phyloP scores from a whole-genome alignment of 2,329 filamentous ascomycete species.

The Phialophora tarda region DNA sequence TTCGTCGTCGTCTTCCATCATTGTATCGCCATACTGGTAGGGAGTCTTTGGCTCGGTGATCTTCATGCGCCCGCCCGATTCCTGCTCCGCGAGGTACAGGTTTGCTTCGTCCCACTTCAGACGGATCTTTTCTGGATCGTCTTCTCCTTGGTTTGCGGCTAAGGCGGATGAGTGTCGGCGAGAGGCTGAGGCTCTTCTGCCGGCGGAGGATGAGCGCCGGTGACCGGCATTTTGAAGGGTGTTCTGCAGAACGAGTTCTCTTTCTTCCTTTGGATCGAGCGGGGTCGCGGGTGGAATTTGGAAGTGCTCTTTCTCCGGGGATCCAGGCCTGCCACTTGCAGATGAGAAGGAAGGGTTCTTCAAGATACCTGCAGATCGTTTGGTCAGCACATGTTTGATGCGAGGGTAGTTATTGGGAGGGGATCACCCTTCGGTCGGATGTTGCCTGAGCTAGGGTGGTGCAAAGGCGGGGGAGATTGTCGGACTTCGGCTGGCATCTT shows the following conservation, averaged over 20 bases:
- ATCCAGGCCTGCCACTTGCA: slow-evolving; percentile 44
- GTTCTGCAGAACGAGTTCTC: slow-evolving; percentile 91
- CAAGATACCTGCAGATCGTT: slow-evolving; percentile 73
- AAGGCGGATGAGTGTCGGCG: slow-evolving; percentile 70
- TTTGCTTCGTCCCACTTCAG: slow-evolving; percentile 99
- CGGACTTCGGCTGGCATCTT: slow-evolving; percentile 38
- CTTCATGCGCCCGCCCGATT: slow-evolving; percentile 95
- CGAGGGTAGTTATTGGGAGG: neutral
- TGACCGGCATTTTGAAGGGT: slow-evolving; percentile 92
- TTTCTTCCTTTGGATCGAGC: slow-evolving; percentile 64
- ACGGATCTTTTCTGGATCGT: slow-evolving; percentile 69
- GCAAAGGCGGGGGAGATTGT: slow-evolving; percentile 35
- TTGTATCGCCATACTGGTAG: slow-evolving; percentile 90
- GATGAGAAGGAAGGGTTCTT: slow-evolving; percentile 77
- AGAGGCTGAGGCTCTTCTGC: slow-evolving; percentile 66
- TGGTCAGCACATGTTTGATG: slow-evolving; percentile 3
- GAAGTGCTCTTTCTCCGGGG: slow-evolving; percentile 43
- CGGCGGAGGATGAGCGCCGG: slow-evolving; percentile 78
- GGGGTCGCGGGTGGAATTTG: slow-evolving; percentile 46
- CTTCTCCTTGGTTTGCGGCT: slow-evolving; percentile 53
- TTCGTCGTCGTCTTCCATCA: slow-evolving; percentile 79
- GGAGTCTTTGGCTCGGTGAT: slow-evolving; percentile 98
- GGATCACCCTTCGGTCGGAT: slow-evolving; percentile 51
- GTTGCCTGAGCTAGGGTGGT: slow-evolving; percentile 45
- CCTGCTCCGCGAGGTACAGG: slow-evolving; percentile 93